Evolutionary conservation across 768 basidiomycete genomes (phyloP).

Genomic region (Dentipellis fragilis): DNA sequence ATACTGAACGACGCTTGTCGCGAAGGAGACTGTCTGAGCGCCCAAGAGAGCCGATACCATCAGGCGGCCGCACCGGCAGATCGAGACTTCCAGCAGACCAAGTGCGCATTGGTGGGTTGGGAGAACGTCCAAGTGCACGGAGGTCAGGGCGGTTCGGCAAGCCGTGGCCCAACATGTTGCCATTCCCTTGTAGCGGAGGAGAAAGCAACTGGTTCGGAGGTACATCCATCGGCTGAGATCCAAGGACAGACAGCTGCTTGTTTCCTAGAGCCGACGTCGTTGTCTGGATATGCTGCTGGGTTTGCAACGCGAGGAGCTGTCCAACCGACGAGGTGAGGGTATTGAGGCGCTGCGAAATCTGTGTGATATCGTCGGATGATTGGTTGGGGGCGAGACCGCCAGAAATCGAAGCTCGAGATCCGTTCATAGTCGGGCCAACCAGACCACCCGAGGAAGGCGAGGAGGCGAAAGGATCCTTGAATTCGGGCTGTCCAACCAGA

Average conservation of each 20-base stretch:
- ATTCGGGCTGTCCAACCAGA: conserved; percentile 42
- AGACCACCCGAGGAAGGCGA: conserved; percentile 17
- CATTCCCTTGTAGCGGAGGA: conserved; percentile 27
- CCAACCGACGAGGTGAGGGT: conserved; percentile 79
- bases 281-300: conserved; percentile 40
- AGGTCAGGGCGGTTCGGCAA: conserved; percentile 58
- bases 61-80: conserved; percentile 50
- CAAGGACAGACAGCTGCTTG: conserved; percentile 20
- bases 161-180: conserved; percentile 44
- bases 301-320: conserved; percentile 73
- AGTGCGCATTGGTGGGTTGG: conserved; percentile 66
- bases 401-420: conserved; percentile 53
- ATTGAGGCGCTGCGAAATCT: conserved; percentile 70
- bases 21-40: conserved; percentile 34
- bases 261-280: conserved; percentile 17
- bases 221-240: conserved; percentile 28
- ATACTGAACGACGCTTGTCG: conserved; percentile 72
- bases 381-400: conserved; percentile 68
- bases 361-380: conserved; percentile 59
- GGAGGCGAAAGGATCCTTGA: conserved; percentile 72
- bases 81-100: conserved; percentile 82
- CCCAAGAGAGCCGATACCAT: conserved; percentile 22
- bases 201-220: conserved; percentile 33
- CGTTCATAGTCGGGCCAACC: conserved; percentile 24
- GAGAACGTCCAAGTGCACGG: conserved; percentile 46